Percentiles rank a stretch among this genome's conserved stretches.
These are phyloP conservation scores for Miscanthus lutarioriparius DNA, from an alignment of 176 grass and related monocot genomes.

Conservation along the genomic window DNA sequence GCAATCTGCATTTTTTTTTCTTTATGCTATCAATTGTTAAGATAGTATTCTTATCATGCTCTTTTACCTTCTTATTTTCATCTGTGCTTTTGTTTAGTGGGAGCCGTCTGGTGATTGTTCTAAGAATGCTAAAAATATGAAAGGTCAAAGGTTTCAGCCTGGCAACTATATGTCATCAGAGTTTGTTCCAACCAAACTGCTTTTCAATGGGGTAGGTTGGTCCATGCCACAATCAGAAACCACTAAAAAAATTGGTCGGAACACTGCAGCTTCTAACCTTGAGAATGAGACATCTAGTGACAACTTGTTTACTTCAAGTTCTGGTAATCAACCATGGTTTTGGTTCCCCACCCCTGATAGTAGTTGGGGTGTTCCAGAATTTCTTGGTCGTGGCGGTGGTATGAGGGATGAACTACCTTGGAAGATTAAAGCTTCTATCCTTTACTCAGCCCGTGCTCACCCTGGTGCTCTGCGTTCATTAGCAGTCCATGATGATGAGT, in stretches of 20 bases:
- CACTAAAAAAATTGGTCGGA: slow-evolving; percentile 48
- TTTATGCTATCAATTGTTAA: not conserved
- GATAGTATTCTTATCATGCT: not conserved
- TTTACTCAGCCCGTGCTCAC: slow-evolving; percentile 78
- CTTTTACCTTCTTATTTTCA: slow-evolving; percentile 24
- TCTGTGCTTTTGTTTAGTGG: slow-evolving; percentile 51
- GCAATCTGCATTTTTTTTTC: not conserved
- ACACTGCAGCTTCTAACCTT: slow-evolving; percentile 40
- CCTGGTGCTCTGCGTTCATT: slow-evolving; percentile 78
- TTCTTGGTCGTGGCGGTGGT: slow-evolving; percentile 71
- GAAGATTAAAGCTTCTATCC: slow-evolving; percentile 85
- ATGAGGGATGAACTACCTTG: slow-evolving; percentile 60
- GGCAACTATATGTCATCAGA: slow-evolving; percentile 45
- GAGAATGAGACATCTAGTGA: slow-evolving; percentile 45
- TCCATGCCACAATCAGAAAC: slow-evolving; percentile 69
- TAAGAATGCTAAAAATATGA: slow-evolving; percentile 48
- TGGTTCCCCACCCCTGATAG: slow-evolving; percentile 80
- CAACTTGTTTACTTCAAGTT: slow-evolving; percentile 45
- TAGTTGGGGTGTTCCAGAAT: slow-evolving; percentile 58
- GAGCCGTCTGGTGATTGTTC: slow-evolving; percentile 58
- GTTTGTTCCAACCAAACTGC: slow-evolving; percentile 52
- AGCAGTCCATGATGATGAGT: slow-evolving; percentile 75
- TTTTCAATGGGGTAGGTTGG: slow-evolving; percentile 72
- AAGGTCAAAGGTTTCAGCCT: slow-evolving; percentile 55
- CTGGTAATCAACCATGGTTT: slow-evolving; percentile 70